phyloP scores from a whole-genome alignment of 2,329 filamentous ascomycete species.

The Clarireedia hainanense region DNA sequence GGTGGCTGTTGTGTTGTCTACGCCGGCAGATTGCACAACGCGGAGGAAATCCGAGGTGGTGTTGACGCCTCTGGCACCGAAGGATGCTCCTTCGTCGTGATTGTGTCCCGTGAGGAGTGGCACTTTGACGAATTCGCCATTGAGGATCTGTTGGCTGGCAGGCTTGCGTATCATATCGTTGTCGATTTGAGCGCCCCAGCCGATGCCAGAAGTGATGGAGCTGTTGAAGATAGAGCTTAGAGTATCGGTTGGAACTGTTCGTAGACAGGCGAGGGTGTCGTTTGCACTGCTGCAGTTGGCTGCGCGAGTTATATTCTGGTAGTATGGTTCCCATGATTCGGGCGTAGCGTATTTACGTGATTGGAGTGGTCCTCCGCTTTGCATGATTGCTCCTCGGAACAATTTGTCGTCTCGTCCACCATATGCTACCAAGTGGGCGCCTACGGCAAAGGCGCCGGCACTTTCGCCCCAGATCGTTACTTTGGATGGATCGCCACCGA shows the following conservation, averaged over 20 bases:
- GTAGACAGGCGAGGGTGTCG: constrained; percentile 19
- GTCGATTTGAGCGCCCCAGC: constrained; percentile 38
- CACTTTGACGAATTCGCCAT: constrained; percentile 54
- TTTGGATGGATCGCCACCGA: constrained; percentile 34
- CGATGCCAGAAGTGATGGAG: constrained; percentile 36
- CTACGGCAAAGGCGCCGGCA: constrained; percentile 34
- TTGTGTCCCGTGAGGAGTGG: constrained; percentile 57
- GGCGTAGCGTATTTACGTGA: background rate
- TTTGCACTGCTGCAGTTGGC: constrained; percentile 17
- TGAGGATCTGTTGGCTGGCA: constrained; percentile 43
- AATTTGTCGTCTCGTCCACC: constrained; percentile 43
- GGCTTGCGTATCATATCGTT: constrained; percentile 46
- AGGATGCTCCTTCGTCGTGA: constrained; percentile 55
- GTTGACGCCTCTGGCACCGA: constrained; percentile 45
- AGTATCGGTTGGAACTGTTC: constrained; percentile 33
- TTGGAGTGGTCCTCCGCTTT: constrained; percentile 36
- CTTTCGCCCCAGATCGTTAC: constrained; percentile 38
- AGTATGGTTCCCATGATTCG: constrained; percentile 1
- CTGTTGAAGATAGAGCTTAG: constrained; percentile 35
- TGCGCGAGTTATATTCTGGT: constrained; percentile 29
- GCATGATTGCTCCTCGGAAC: constrained; percentile 44
- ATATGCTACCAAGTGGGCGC: constrained; percentile 39
- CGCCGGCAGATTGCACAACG: background rate
- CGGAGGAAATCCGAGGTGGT: constrained; percentile 41
- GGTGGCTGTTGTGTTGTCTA: background rate